Evolutionary conservation across 441 rosid genomes (phyloP), one percentile per base, ranked within the genome.

Genomic region (Gossypium lobatum): DNA sequence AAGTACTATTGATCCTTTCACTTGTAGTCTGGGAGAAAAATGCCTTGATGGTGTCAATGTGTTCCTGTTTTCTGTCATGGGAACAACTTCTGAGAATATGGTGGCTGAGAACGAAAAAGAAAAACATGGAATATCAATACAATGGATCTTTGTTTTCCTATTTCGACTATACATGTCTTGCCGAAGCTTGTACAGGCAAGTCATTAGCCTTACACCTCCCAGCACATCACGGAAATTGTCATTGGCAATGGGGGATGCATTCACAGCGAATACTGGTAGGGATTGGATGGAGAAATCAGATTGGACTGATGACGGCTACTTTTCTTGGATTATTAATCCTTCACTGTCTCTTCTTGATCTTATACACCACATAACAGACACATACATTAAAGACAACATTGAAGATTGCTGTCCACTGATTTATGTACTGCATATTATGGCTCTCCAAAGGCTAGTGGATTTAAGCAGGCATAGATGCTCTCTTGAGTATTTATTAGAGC

Each of bases 391-490:
- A 74, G 85, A 79, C 68, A 73, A 84, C 48, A 71, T 73, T 84
- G 80, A 79, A 71, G 84, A 85, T 76, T 85, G 83, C 77, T 86
- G 81, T 78, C 78, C 84, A 75, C 79, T 93, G 72, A 77, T 89
- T 60, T 91, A 84, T 81, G 70, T 83, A 71, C 80, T 92, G 75
- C 87, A 85, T 71, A 83, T 81, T 72, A 85, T 89, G 80, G 86
- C 88, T 78, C 80, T 96, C 80, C 98, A 92, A 85, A 88, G 97
- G 83, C 93, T 93, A 78, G 88, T 78, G 79, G 98, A 96, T 86
- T 76, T 96, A 90, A 93, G 89, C 77, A 89, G 90, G 85, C 83
- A 80, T 82, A 86, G 89, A 68, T 89, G 84, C 46, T 85, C 94
- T 76, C 86, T 84, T 28, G 87, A 81, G 76, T 93, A 89, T 82